phyloP scores from a whole-genome alignment of 192 early-diverging fungal genomes.

The Coemansia sp. region DNA sequence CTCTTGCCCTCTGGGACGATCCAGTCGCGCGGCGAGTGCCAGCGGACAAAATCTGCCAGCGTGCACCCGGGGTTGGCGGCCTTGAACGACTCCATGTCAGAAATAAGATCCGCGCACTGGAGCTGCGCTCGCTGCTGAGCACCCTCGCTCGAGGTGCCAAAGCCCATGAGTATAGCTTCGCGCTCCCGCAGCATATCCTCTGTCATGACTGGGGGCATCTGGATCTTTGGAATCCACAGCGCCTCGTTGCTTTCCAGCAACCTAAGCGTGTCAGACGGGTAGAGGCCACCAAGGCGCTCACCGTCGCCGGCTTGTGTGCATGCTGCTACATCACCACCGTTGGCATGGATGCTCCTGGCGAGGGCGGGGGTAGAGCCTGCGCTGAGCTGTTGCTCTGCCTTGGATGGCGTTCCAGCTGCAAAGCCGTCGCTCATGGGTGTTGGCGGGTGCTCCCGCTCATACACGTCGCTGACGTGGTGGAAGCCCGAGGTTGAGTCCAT shows the following conservation, averaged over 20 bases:
- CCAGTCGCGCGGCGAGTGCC: constrained; percentile 97
- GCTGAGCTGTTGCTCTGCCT: not conserved
- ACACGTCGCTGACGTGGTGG: constrained; percentile 49
- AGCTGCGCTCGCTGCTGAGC: constrained; percentile 73
- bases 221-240: constrained; percentile 70
- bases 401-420: not conserved
- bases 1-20: constrained; percentile 60
- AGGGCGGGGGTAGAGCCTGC: no score
- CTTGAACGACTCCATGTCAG: constrained; percentile 93
- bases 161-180: constrained; percentile 73
- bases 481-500: constrained; percentile 53
- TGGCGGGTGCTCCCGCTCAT: constrained; percentile 23
- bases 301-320: constrained; percentile 16
- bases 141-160: constrained; percentile 75
- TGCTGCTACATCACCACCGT: not conserved
- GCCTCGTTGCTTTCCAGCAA: constrained; percentile 64
- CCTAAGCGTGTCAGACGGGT: constrained; percentile 49
- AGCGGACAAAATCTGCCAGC: constrained; percentile 90
- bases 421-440: constrained; percentile 2
- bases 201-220: constrained; percentile 78
- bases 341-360: not conserved
- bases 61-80: constrained; percentile 83
- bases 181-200: constrained; percentile 89
- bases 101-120: constrained; percentile 69
- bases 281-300: constrained; percentile 57